Percentiles rank a stretch among this genome's conserved stretches.
phyloP scores from a whole-genome alignment of 164 flowering plant species.

The Piper longum region DNA sequence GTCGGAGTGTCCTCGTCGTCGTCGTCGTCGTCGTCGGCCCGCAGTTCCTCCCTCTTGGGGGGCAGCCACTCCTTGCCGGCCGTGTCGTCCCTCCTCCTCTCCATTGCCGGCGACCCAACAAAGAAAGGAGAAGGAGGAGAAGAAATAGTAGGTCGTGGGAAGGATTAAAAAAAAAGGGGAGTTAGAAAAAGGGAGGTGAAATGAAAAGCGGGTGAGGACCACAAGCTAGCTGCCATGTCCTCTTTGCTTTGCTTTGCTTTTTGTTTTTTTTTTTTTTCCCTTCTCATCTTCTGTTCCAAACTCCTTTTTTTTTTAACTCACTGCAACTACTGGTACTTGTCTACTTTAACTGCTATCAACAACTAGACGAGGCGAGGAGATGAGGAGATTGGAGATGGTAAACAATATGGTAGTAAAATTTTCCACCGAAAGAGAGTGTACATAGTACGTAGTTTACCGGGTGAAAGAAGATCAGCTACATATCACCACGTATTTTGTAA shows the following conservation, averaged over 20 bases:
- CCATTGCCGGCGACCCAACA: conserved; percentile 1
- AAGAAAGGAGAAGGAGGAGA: not conserved
- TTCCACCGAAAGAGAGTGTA: too few relatives aligned
- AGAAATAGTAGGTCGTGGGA: not conserved
- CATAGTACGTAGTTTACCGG: too few relatives aligned
- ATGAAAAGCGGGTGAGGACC: conserved; percentile 25
- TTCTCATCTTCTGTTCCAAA: not conserved
- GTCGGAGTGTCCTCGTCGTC: conserved; percentile 24
- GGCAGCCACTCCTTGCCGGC: conserved; percentile 14
- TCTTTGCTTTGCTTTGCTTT: not conserved
- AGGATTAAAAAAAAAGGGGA: not conserved
- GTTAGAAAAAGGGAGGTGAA: not conserved
- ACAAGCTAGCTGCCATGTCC: conserved; percentile 13
- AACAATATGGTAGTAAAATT: too few relatives aligned
- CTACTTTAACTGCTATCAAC: too few relatives aligned
- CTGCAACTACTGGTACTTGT: too few relatives aligned
- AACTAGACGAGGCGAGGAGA: too few relatives aligned
- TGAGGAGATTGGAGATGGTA: too few relatives aligned
- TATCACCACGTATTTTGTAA: too few relatives aligned
- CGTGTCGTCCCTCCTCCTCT: conserved; percentile 21
- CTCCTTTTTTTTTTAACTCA: not conserved
- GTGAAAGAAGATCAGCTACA: too few relatives aligned
- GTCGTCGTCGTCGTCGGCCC: conserved; percentile 1
- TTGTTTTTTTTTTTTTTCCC: not conserved
- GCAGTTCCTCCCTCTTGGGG: conserved; percentile 16